phyloP scores from a whole-genome alignment of 2,329 filamentous ascomycete species.

The Botrytis squamosa region DNA sequence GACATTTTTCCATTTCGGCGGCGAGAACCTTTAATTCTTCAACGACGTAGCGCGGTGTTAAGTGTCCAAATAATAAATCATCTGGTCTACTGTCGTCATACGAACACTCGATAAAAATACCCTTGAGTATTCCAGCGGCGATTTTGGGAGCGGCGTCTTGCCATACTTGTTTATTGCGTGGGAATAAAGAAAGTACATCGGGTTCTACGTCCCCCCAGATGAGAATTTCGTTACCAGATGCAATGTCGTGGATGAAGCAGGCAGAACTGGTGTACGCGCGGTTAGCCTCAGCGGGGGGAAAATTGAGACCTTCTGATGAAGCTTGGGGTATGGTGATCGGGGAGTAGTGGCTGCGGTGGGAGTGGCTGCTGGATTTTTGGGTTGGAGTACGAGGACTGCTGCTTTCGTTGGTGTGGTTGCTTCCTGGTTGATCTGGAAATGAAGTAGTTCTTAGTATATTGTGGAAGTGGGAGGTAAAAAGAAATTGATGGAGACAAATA shows the following conservation, averaged over 20 bases:
- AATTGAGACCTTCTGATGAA: not conserved
- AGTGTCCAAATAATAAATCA: slow-evolving; percentile 80
- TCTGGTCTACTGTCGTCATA: slow-evolving; percentile 80
- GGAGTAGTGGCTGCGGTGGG: not conserved
- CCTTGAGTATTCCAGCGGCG: slow-evolving; percentile 65
- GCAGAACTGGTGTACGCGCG: slow-evolving; percentile 87
- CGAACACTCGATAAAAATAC: slow-evolving; percentile 94
- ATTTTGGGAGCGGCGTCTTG: slow-evolving; percentile 85
- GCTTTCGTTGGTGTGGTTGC: not conserved
- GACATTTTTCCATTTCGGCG: slow-evolving; percentile 31
- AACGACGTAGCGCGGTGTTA: slow-evolving; percentile 79
- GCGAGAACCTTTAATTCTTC: slow-evolving; percentile 75
- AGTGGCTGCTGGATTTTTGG: not conserved
- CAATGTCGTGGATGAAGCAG: slow-evolving; percentile 82
- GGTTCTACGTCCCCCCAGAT: slow-evolving; percentile 97
- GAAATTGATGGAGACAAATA: not conserved
- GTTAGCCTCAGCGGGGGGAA: not conserved
- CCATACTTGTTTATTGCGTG: slow-evolving; percentile 83
- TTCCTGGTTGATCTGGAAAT: not conserved
- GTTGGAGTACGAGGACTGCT: too few species aligned
- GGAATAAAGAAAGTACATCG: slow-evolving; percentile 77
- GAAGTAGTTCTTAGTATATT: not conserved
- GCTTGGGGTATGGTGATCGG: not conserved
- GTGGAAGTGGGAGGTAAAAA: not conserved
- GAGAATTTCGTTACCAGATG: slow-evolving; percentile 72